Percentiles rank a stretch among this genome's conserved stretches.
phyloP scores from a whole-genome alignment of 768 basidiomycete species.

The Tephrocybe sp. region DNA sequence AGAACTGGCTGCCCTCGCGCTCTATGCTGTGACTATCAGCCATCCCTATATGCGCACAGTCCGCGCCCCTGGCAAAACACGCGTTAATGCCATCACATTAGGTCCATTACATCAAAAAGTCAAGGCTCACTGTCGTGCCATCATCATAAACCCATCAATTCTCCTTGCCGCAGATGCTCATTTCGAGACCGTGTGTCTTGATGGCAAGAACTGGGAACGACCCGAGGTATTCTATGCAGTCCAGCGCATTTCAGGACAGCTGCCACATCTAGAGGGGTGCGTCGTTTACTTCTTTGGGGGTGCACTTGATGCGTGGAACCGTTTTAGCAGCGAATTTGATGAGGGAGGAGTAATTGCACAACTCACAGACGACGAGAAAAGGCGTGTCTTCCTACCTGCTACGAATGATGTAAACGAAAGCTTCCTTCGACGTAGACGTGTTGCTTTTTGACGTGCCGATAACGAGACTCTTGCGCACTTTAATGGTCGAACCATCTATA shows the following conservation, averaged over 20 bases:
- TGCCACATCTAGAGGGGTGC: conserved; percentile 18
- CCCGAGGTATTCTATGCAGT: conserved; percentile 20
- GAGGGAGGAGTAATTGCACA: conserved; percentile 27
- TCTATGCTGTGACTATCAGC: conserved; percentile 26
- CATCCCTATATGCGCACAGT: conserved; percentile 28
- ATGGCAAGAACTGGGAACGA: conserved; percentile 26
- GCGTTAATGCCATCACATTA: conserved; percentile 25
- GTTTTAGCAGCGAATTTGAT: conserved; percentile 28
- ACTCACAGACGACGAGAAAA: conserved; percentile 18
- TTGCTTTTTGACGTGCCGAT: too few species aligned
- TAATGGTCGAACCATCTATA: too few species aligned
- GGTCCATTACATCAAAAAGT: conserved; percentile 23
- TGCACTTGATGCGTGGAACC: conserved; percentile 24
- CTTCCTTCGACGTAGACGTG: conserved; percentile 21
- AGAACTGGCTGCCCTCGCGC: conserved; percentile 25
- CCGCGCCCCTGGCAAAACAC: conserved; percentile 11
- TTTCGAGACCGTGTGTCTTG: conserved; percentile 17
- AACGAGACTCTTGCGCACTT: too few species aligned
- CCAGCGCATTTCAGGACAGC: conserved; percentile 3
- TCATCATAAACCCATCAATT: conserved; percentile 22
- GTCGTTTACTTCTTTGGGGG: conserved; percentile 26
- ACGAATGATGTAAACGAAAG: conserved; percentile 35
- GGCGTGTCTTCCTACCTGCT: conserved; percentile 25
- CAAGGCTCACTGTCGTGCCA: conserved; percentile 14
- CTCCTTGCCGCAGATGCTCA: conserved; percentile 18